Base-by-base conservation (phyloP, 2,329 filamentous ascomycete species). In the Ophiostoma angusticollis region DNA sequence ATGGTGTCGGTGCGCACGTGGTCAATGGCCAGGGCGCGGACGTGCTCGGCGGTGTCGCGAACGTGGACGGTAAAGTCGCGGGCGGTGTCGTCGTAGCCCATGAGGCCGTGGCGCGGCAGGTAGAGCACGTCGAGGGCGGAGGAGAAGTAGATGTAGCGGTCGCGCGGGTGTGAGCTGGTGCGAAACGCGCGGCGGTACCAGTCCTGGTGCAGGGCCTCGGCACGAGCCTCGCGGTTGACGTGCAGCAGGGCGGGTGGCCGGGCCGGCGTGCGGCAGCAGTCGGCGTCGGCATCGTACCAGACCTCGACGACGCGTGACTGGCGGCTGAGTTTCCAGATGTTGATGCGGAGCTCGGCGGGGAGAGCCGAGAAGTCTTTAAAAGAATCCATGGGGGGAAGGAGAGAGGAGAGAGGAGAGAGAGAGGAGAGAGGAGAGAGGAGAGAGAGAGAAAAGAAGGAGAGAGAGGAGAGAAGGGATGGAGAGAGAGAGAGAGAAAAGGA, bases 1-100 rank as follows among this genome's bases (percentile, higher is more conserved):
- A 65, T 60, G 37, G 66, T 56, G 24, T 59, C 53, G 13, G 59
- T 52, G 21, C 56, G 56, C 24, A 68, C 62, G 40, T 67, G 60
- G 48, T 69, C 65, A 33, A 69, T 55, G 3, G 64, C 65, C 6
- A 69, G 53, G 24, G 57, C 54, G 31, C 50, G 50, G 11, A 66
- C 53, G 24, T 48, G 43, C 28, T 57, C 50, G 22, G 58, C 50
- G 1, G 58, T 51, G 23, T 54, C 52, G 21, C 46, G 50, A 19
- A 65, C 54, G 24, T 60, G 52, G 4, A 52, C 46, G 3, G 56
- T 52, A 37, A 68, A 65, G 31, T 65, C 61, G 27, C 64, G 55
- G 7, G 60, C 52, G 3, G 51, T 58, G 47, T 54, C 61, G 48
- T 58, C 57, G 49, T 64, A 64, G 37, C 61, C 61, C 54, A 62